Conservation (phyloP, 2,329 filamentous ascomycete genomes). For the Pochonia chlamydosporia region DNA sequence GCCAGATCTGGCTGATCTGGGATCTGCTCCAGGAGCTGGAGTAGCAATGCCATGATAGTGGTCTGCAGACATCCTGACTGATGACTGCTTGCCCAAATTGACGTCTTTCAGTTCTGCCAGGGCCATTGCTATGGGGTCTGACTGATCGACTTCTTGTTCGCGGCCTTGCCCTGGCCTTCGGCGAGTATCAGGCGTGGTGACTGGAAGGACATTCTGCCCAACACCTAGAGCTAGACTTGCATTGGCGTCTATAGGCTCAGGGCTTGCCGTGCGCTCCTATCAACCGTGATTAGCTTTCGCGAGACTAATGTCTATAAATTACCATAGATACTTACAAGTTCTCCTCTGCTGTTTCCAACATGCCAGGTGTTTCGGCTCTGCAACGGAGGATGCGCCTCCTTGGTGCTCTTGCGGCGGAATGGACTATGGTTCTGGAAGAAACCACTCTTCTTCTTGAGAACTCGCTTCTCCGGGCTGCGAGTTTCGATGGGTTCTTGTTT, state of each 20-base stretch:
- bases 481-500: slow-evolving; percentile 54
- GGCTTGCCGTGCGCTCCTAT: slow-evolving; percentile 52
- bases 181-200: slow-evolving; percentile 69
- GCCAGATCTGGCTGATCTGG: slow-evolving; percentile 36
- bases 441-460: slow-evolving; percentile 67
- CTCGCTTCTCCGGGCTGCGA: slow-evolving; percentile 55
- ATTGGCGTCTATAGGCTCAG: slow-evolving; percentile 83
- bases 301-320: not conserved
- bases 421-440: slow-evolving; percentile 93
- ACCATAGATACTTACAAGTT: slow-evolving; percentile 3
- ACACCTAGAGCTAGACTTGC: slow-evolving; percentile 91
- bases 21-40: slow-evolving; percentile 54
- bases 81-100: slow-evolving; percentile 68
- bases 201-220: slow-evolving; percentile 92
- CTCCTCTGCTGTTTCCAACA: slow-evolving; percentile 20
- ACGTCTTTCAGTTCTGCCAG: slow-evolving; percentile 89
- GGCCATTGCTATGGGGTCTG: slow-evolving; percentile 86
- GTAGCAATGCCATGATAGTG: slow-evolving; percentile 90
- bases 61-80: slow-evolving; percentile 85
- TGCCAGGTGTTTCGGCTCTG: slow-evolving; percentile 57
- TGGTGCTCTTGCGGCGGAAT: slow-evolving; percentile 87
- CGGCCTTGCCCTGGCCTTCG: slow-evolving; percentile 21
- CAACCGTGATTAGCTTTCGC: slow-evolving; percentile 10
- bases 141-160: slow-evolving; percentile 48
- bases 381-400: slow-evolving; percentile 46